Evolutionary conservation across 2,329 filamentous ascomycete species (phyloP), one percentile per base, ranked within the genome.

Genomic region (Penicillium sp.): DNA sequence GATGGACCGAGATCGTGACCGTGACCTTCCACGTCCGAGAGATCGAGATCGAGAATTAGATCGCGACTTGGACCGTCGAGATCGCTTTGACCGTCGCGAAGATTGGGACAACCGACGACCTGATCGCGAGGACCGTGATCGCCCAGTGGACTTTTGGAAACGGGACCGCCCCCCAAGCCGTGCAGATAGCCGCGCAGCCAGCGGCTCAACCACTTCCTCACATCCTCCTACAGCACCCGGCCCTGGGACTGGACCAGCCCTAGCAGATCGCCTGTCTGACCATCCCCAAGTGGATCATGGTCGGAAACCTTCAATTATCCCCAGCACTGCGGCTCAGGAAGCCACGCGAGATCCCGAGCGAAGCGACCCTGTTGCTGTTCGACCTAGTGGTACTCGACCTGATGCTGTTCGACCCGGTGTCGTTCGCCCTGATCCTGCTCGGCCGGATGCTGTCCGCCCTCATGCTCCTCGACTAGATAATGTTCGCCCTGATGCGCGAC

Each of bases 121-220:
- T 37, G 66, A 67, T 40, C 62, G 65, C n/a, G 65, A 68, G 24
- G 62, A 66, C 37, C 61, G 62, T 20, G 72, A 74, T 20, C 67
- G 71, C 39, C 69, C 70, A 5, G 34, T 53, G 16, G 72, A 74
- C 29, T 55, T 61, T 10, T 74, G 73, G 72, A 78, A 75, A 56
- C 71, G 75, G 50, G 76, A 78, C 48, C 72, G 65, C 13, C 72
- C 72, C 7, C 70, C 70, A 8, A 71, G 64, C 53, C 70, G 69
- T 35, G 61, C 65, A 38, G 67, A 72, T 34, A 69, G 48, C 47
- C 66, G 71, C 20, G 62, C 68, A 14, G 57, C 67, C 7, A 69
- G 67, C 51, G 61, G 60, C 35, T 63, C 68, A 14, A 62, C 66
- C 13, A 55, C 58, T 2, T 58, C 59, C 18, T 58, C 69, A 20